phyloP scores from a whole-genome alignment of 2,329 filamentous ascomycete genomes.

The Boeremia exigua region DNA sequence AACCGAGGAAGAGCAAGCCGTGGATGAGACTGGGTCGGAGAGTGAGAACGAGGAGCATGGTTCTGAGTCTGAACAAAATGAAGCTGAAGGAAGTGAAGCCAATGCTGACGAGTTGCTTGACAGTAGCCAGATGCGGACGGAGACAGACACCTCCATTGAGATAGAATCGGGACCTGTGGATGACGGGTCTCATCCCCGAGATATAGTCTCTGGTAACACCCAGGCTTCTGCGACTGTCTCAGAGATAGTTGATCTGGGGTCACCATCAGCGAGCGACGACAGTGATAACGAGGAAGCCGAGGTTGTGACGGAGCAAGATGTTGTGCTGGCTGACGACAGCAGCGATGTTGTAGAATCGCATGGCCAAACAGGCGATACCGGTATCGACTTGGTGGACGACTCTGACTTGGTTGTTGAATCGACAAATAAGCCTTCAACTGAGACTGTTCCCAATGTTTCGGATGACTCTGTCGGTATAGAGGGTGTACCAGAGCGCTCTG shows the following conservation, averaged over 20 bases:
- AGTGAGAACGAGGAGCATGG: not conserved
- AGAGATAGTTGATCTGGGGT: slow-evolving; percentile 34
- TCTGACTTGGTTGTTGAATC: not conserved
- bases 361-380: too few species aligned
- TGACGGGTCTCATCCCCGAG: not conserved
- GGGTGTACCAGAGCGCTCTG: not conserved
- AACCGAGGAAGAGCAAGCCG: not conserved
- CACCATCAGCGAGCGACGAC: slow-evolving; percentile 18
- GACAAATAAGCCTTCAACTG: not conserved
- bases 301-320: not conserved
- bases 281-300: not conserved
- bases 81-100: not conserved
- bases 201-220: not conserved
- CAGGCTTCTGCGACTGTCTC: slow-evolving; percentile 11
- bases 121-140: not conserved
- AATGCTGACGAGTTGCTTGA: not conserved
- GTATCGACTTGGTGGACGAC: not conserved
- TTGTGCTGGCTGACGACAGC: not conserved
- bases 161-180: not conserved
- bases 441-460: not conserved
- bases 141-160: not conserved
- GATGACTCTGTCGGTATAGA: not conserved
- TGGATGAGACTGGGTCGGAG: not conserved
- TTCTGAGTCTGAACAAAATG: not conserved
- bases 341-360: not conserved